Base-by-base conservation (phyloP, 2,329 filamentous ascomycete genomes). In the Fusarium sp. region DNA sequence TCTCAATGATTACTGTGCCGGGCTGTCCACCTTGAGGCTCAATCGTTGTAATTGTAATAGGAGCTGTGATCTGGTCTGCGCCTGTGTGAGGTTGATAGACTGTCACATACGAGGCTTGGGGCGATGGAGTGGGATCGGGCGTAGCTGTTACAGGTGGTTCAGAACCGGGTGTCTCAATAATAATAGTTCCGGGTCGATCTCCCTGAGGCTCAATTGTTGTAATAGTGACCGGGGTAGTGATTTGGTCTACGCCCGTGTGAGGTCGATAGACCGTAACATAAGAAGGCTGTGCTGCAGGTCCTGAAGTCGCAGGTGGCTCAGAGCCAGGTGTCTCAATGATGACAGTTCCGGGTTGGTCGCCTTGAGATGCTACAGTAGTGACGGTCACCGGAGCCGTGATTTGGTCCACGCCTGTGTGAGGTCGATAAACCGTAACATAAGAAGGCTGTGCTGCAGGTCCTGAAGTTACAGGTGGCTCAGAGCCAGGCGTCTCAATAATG, bases 1-100 rank as follows among this genome's bases (percentile, higher is more conserved):
- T 66, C 16, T 60, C 63, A 23, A 66, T 64, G 7, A 68, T 66
- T 3, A 67, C 55, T 0, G 67, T 69, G 27, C 67, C 67, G 5
- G 62, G 67, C 8, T 56, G 41, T 3, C 37, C 49, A 4, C 63
- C 66, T 6, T 63, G 28, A 8, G 64, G 64, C 8, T 45, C 28
- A 13, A 66, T 37, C 0, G 61, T 34, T 34, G 32, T 34, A 34
- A 18, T 18, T 8, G 32, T 18, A 9, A 34, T 5, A 16, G 32
- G 32, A 18, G 32, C 32, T 18, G 32, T 34, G 32, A 34, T 34
- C 8, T 34, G 32, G 9, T 34, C 32, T 5, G 5, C 16, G 9
- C 16, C 32, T 10, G 32, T 34, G 32, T 34, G 32, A 18, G 32
- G 32, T 10, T 5, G 32, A 18, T 34, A 32, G 3, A 32, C 30